These are phyloP conservation scores for Acanthamoeba castellanii DNA, from an alignment of 208 protist genomes.

Conservation along the genomic window DNA sequence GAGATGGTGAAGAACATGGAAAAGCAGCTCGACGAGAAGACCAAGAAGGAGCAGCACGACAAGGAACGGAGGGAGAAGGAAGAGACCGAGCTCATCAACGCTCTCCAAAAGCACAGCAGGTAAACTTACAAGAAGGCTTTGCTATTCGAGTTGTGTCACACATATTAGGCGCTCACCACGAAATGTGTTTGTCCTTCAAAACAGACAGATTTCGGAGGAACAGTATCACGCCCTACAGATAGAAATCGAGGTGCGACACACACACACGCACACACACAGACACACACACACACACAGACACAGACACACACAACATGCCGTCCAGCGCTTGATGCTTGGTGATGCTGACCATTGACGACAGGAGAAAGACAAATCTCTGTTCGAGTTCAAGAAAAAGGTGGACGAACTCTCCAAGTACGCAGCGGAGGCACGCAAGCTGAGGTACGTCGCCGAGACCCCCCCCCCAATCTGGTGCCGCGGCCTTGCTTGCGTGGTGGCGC, in stretches of 20 bases:
- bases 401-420: conserved; percentile 69
- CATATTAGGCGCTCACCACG: background rate
- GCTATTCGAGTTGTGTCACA: background rate
- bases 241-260: conserved; percentile 5
- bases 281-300: background rate
- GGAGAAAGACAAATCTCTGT: conserved; percentile 60
- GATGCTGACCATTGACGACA: background rate
- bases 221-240: conserved; percentile 60
- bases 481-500: background rate
- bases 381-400: conserved; percentile 58
- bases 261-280: background rate
- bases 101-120: conserved; percentile 59
- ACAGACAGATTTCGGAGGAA: conserved; percentile 50
- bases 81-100: conserved; percentile 55
- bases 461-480: background rate
- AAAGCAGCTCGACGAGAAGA: conserved; percentile 42
- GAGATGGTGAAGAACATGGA: conserved; percentile 46
- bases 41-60: conserved; percentile 61
- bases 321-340: background rate
- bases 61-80: conserved; percentile 52
- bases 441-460: background rate
- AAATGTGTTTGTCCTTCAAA: background rate
- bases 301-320: no score
- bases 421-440: conserved; percentile 40
- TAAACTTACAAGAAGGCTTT: background rate